Base-by-base conservation (phyloP, 306 rosid species). In the Fragaria vesca region DNA sequence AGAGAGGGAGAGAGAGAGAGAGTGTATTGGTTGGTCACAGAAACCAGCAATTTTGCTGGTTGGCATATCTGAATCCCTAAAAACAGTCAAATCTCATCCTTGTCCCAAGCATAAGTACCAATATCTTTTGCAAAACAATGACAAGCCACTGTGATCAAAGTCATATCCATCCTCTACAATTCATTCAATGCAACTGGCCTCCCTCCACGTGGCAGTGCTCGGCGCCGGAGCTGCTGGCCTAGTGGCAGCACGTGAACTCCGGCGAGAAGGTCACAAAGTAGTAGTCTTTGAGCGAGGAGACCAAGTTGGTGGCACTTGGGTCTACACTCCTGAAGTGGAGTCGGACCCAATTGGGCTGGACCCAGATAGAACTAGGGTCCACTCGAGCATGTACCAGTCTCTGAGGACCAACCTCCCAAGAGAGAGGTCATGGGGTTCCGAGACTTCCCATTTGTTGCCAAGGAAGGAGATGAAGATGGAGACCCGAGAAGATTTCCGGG, bases 221-320 rank as follows among this genome's bases (percentile, higher is more conserved):
- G 66, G 73, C 52, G 75, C 66, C 38, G 68, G 74, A 8, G 20
- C 63, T 4, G 13, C 50, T 7, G 55, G 75, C 30, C 47, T 66
- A 1, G 34, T 67, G 24, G 78, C 87, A 0, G 84, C 84, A 16
- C 87, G 82, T 15, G 87, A 84, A 70, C 87, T 84, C 66, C 6
- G 78, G 40, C 76, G 82, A 36, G 84, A 84, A 30, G 87, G 82
- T 28, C 84, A 76, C 71, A 54, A 9, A 1, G 82, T 80, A 10
- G 81, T 77, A 8, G 77, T 84, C 32, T 80, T 84, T 32, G 84
- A 84, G 87, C 71, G 50, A 68, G 81, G 61, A 24, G 61, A 76
- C 43, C 75, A 72, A 20, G 16, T 77, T 4, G 75, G 75, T 26
- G 81, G 81, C 58, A 24, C 55, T 3, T 77, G 74, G 87, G 81